Conservation (phyloP, 2,329 filamentous ascomycete genomes). For the Arthrinium phaeospermum region DNA sequence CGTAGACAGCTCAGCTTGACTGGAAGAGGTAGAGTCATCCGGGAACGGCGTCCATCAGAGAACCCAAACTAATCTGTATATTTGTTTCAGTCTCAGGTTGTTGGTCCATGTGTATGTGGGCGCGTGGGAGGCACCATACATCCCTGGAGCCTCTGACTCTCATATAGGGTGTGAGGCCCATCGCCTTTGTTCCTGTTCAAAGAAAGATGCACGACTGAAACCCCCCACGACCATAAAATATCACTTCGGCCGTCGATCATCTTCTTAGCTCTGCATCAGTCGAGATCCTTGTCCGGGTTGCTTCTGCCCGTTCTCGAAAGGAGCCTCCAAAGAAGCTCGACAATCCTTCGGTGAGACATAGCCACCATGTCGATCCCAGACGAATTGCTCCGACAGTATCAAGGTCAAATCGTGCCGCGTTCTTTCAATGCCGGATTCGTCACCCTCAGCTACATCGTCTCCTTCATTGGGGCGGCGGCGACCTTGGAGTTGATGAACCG, state of each 20-base stretch:
- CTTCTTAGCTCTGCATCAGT: not conserved
- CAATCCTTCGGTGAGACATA: not conserved
- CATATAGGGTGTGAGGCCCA: not conserved
- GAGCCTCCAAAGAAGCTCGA: not conserved
- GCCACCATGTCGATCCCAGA: constrained; percentile 34
- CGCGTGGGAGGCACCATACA: not conserved
- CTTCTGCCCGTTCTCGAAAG: not conserved
- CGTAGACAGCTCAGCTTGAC: not conserved
- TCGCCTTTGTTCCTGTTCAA: not conserved
- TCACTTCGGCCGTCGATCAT: not conserved
- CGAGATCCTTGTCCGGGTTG: not conserved
- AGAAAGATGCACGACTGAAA: not conserved
- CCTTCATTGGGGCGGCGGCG: constrained; percentile 76
- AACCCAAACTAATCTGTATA: not conserved
- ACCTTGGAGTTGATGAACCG: constrained; percentile 84
- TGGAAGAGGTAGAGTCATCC: not conserved
- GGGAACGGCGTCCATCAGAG: not conserved
- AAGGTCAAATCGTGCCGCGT: constrained; percentile 53
- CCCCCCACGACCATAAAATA: not conserved
- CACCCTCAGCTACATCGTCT: constrained; percentile 76
- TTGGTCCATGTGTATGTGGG: not conserved
- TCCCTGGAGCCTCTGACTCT: not conserved
- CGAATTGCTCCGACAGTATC: constrained; percentile 46
- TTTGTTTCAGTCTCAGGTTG: not conserved
- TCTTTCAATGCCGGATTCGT: constrained; percentile 67